Evolutionary conservation across 257 asterid species (phyloP).

Genomic region (Penstemon eatonii): DNA sequence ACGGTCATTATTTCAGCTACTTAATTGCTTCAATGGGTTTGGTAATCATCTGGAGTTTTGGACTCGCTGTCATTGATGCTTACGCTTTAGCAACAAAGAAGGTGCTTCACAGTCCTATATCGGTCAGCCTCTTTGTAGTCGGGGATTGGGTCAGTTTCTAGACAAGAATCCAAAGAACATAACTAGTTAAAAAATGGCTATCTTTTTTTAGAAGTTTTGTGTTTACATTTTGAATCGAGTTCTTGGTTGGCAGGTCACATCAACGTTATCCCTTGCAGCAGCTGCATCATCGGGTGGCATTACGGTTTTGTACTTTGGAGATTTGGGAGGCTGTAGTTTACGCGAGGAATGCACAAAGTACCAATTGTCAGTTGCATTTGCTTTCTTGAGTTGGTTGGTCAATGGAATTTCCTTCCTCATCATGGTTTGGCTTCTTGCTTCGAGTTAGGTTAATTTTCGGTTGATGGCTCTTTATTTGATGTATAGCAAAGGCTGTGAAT

Average conservation of each 20-base stretch:
- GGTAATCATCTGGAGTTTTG: constrained; percentile 51
- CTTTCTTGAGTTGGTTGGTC: constrained; percentile 54
- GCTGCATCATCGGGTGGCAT: constrained; percentile 60
- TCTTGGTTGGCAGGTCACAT: constrained; percentile 40
- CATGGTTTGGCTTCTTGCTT: constrained; percentile 58
- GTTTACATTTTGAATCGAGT: not conserved
- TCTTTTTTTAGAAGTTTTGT: not conserved
- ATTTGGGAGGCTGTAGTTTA: constrained; percentile 45
- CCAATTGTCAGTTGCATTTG: constrained; percentile 47
- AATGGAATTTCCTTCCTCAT: constrained; percentile 42
- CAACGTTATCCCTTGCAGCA: constrained; percentile 53
- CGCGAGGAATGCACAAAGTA: constrained; percentile 53
- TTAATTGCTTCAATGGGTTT: constrained; percentile 58
- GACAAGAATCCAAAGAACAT: not conserved
- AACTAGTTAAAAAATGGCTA: not conserved
- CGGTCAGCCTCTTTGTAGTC: constrained; percentile 47
- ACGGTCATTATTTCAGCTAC: constrained; percentile 37
- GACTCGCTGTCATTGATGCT: constrained; percentile 46
- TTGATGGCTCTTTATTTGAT: not conserved
- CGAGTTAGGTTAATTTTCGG: constrained; percentile 34
- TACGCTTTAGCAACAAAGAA: constrained; percentile 47
- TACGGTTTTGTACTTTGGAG: constrained; percentile 44
- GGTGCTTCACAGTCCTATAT: constrained; percentile 39
- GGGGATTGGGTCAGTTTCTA: constrained; percentile 60
- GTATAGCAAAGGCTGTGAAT: not conserved